phyloP scores from a whole-genome alignment of 2,329 filamentous ascomycete genomes.

The Coleophoma cylindrospora region DNA sequence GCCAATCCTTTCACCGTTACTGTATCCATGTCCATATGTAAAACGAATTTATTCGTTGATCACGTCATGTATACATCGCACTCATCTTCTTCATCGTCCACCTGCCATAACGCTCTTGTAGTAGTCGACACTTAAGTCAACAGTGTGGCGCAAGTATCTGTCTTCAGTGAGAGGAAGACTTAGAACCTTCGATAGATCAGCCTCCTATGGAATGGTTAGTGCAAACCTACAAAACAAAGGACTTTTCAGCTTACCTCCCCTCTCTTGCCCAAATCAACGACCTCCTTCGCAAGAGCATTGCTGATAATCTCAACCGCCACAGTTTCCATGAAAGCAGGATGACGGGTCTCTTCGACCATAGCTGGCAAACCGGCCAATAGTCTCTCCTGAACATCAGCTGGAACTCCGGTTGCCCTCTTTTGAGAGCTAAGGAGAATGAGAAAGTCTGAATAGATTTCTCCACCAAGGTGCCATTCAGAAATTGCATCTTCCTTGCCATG shows the following conservation, averaged over 20 bases:
- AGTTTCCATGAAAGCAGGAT: conserved; percentile 46
- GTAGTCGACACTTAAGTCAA: conserved; percentile 64
- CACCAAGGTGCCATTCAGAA: conserved; percentile 71
- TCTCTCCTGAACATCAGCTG: conserved; percentile 46
- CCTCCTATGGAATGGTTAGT: conserved; percentile 29
- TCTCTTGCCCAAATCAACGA: conserved; percentile 48
- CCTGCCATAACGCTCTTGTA: conserved; percentile 37
- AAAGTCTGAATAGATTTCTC: conserved; percentile 69
- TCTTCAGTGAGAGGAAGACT: conserved; percentile 68
- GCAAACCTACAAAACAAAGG: background rate
- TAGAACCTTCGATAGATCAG: conserved; percentile 43
- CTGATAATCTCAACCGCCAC: conserved; percentile 83
- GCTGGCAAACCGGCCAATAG: conserved; percentile 51
- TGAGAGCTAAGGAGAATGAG: conserved; percentile 43
- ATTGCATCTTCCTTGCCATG: conserved; percentile 56
- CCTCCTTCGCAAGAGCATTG: conserved; percentile 62
- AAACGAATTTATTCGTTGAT: background rate
- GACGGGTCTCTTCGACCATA: conserved; percentile 31
- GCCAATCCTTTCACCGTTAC: background rate
- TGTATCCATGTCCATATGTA: background rate
- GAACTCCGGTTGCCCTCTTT: conserved; percentile 31
- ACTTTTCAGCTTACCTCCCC: conserved; percentile 44
- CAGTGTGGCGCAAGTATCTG: conserved; percentile 63
- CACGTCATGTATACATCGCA: background rate
- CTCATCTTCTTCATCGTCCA: conserved; percentile 3